A percentile compares a stretch with the other conserved stretches of the same genome.
Conservation (phyloP, 108 stramenopile genomes). For the Seminavis robusta region DNA sequence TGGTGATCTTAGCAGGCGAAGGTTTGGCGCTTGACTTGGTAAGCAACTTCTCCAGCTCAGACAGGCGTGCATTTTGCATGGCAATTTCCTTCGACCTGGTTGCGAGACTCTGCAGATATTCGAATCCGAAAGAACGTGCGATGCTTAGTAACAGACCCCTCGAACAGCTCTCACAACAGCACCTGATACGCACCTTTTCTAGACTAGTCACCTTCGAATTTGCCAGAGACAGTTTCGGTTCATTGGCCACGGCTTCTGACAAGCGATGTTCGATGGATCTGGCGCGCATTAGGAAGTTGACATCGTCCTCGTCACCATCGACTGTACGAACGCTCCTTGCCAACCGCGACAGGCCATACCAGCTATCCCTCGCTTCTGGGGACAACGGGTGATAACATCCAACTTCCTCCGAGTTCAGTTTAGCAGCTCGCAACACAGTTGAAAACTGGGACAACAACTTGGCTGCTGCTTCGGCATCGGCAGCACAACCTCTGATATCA, state of each 20-base stretch:
- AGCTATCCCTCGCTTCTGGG: conserved; percentile 70
- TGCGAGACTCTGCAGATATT: conserved; percentile 33
- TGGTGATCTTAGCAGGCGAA: conserved; percentile 40
- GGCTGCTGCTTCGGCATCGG: conserved; percentile 28
- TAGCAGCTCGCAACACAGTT: conserved; percentile 34
- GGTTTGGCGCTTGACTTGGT: conserved; percentile 45
- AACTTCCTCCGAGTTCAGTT: conserved; percentile 38
- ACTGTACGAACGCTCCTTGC: conserved; percentile 47
- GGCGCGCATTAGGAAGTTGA: conserved; percentile 66
- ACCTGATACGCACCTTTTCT: conserved; percentile 50
- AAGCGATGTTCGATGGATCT: conserved; percentile 55
- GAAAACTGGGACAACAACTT: conserved; percentile 33
- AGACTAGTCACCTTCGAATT: conserved; percentile 57
- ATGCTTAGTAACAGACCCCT: no score
- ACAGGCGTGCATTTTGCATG: conserved; percentile 62
- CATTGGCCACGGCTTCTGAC: conserved; percentile 56
- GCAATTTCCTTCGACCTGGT: conserved; percentile 72
- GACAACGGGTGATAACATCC: conserved; percentile 59
- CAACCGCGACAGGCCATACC: conserved; percentile 64
- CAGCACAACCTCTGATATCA: conserved; percentile 19
- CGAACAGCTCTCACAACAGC: neutral
- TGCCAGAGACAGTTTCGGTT: conserved; percentile 55
- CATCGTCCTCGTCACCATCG: conserved; percentile 69
- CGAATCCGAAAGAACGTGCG: neutral
- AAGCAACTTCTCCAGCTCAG: conserved; percentile 69